Conservation (phyloP, 805 yeast genomes). For the Debaryomyces hansenii region DNA sequence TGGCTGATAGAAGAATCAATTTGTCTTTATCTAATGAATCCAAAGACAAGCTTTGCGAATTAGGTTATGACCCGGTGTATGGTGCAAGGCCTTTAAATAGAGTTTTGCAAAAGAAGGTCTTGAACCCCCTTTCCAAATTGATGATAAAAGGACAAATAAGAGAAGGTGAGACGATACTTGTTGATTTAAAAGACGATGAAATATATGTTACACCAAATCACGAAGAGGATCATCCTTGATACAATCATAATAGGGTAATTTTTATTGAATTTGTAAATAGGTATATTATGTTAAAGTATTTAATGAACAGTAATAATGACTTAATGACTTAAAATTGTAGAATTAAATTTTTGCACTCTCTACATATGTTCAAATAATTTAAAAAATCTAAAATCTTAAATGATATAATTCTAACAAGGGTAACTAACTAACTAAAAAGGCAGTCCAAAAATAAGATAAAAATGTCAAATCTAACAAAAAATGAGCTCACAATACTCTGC, state of each 20-base stretch:
- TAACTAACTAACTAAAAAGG: no score
- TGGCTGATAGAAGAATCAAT: slow-evolving; percentile 74
- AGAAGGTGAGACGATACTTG: slow-evolving; percentile 33
- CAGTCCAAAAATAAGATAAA: not conserved
- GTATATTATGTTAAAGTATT: not conserved
- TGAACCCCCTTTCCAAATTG: slow-evolving; percentile 83
- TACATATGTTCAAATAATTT: not conserved
- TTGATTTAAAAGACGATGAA: slow-evolving; percentile 23
- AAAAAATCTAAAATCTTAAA: not conserved
- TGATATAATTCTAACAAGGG: not conserved
- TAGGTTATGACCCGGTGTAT: slow-evolving; percentile 88
- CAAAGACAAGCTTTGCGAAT: slow-evolving; percentile 73
- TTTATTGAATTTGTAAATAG: slow-evolving; percentile 1
- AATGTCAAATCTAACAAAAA: not conserved
- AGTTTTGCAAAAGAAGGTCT: slow-evolving; percentile 74
- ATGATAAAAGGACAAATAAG: slow-evolving; percentile 77
- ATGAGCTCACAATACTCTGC: slow-evolving; percentile 40
- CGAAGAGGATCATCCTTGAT: slow-evolving; percentile 10
- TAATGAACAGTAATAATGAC: not conserved
- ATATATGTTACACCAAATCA: slow-evolving; percentile 35
- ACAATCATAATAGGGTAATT: not conserved
- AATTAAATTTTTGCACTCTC: no score
- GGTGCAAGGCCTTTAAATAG: slow-evolving; percentile 98
- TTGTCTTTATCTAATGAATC: slow-evolving; percentile 58
- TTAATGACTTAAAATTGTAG: not conserved